Base-by-base conservation (phyloP, 2,329 filamentous ascomycete genomes). In the Colletotrichum falcatum region DNA sequence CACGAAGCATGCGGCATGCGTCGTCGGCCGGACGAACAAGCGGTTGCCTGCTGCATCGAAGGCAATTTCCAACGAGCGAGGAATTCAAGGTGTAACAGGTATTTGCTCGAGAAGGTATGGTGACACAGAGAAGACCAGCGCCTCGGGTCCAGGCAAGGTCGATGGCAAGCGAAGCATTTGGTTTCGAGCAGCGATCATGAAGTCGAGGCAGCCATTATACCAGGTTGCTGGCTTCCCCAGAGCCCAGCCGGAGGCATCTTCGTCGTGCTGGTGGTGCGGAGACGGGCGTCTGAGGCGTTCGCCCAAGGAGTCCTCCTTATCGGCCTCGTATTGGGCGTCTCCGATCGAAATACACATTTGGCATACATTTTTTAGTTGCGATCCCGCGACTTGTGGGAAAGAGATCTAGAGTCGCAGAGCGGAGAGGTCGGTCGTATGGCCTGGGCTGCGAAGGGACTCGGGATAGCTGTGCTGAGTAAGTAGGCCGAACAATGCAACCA, bases 41-140 rank as follows among this genome's bases (percentile, higher is more conserved):
- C 58, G 51, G 67, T 51, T 35, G n/a, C 58, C 63, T 62, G 63
- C 63, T 37, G 30, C 63, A 28, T 28, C 58, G 63, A 56, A 49
- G 44, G 7, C 8, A 28, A 28, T 49, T 16, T 44, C 66, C 62
- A 66, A 65, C 60, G 44, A 35, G 20, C 42, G 26, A 39, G 28
- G 46, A 23, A 49, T 30, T 49, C 46, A n/a, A 66, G 49, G 55
- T n/a, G n/a, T 54, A 28, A 44, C n/a, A 8, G 56, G 26, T 16
- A 51, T 56, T 46, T 51, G n/a, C 44, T 46, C 48, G 37, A 48
- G 51, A 46, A 18, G 39, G 35, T n/a, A 23, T 42, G 62, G 49
- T 51, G 49, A 55, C 37, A 61, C 55, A 48, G n/a, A 16, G 26
- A n/a, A 35, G 18, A 42, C 61, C 30, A 33, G 46, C 42, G 14